These are phyloP conservation scores for Ophiocordyceps camponoti-rufipedis DNA, from an alignment of 2,329 filamentous ascomycete species.

Conservation along the genomic window DNA sequence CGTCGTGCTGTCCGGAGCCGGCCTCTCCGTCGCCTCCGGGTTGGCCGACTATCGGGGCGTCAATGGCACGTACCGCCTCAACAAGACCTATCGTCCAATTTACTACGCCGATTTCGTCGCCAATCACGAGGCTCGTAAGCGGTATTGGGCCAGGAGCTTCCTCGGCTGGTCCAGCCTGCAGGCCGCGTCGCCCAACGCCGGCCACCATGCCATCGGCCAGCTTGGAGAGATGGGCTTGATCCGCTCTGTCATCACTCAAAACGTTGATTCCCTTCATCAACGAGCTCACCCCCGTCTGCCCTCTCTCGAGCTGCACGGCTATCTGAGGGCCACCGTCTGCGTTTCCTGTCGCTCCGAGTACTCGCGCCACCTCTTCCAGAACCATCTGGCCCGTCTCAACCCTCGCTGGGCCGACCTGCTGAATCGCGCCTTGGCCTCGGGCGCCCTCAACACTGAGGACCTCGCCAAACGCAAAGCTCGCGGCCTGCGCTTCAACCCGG, in stretches of 20 bases:
- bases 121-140: constrained; percentile 68
- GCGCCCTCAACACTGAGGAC: constrained; percentile 63
- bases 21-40: constrained; percentile 83
- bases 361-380: constrained; percentile 57
- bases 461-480: constrained; percentile 46
- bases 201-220: constrained; percentile 59
- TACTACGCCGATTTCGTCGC: constrained; percentile 80
- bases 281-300: constrained; percentile 54
- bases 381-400: constrained; percentile 58
- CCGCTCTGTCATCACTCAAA: constrained; percentile 73
- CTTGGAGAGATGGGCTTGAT: constrained; percentile 57
- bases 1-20: constrained; percentile 55
- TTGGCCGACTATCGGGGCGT: constrained; percentile 82
- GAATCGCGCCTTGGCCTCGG: constrained; percentile 48
- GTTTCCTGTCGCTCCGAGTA: constrained; percentile 58
- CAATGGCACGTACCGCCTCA: constrained; percentile 83
- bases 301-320: constrained; percentile 81
- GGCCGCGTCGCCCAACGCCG: constrained; percentile 60
- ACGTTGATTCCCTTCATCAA: constrained; percentile 88
- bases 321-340: constrained; percentile 66
- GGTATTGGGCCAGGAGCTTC: constrained; percentile 93
- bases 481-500: constrained; percentile 73
- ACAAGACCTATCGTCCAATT: constrained; percentile 77
- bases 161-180: constrained; percentile 75
- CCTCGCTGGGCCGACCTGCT: constrained; percentile 73